Base-by-base conservation (phyloP, 106 monocot genomes). In the Vanilla planifolia region DNA sequence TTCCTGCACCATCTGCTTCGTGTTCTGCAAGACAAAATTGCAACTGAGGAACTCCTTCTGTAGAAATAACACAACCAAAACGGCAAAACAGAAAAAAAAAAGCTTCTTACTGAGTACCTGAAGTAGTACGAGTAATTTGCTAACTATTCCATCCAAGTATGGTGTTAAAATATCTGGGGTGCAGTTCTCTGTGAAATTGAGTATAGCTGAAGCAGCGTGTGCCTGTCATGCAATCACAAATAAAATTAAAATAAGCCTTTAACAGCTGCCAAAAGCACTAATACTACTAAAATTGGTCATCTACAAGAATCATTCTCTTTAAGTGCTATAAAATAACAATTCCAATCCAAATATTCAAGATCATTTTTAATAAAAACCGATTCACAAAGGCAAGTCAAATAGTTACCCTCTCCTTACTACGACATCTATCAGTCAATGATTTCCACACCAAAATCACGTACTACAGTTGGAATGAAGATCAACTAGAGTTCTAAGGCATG, bases 1-100 rank as follows among this genome's bases (percentile, higher is more conserved):
- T 74, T 96, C 96, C 62, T 90, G 90, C 47, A 96, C 90, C 87
- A 90, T 90, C 63, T 90, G 85, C 79, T 90, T 96, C 37, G 86
- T 90, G 74, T 87, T 87, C 86, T 96, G 76, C 33, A 62, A 24
- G 20, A 30, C 48, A 55, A 22, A 25, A 26, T 2, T 46, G 35
- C 33, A 35, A 24, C 19, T 48, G 26, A 28, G 0, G 23, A 51
- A 17, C 11, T 3, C 0, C 27, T 40, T 16, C 8, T 1, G 32
- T 34, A 25, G 8, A 47, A 50, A 34, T 8, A 10, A 27, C 1
- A 5, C n/a, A 69, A 19, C 22, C 16, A 6, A 40, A n/a, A 52
- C 8, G 10, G 7, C 4, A 60, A 59, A 39, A 0, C 20, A 13
- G 6, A 16, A 25, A 22, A 48, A 3, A 33, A 6, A 47, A 9